These are phyloP conservation scores for Cladobotryum protrusum DNA, from an alignment of 2,329 filamentous ascomycete genomes.

Conservation along the genomic window DNA sequence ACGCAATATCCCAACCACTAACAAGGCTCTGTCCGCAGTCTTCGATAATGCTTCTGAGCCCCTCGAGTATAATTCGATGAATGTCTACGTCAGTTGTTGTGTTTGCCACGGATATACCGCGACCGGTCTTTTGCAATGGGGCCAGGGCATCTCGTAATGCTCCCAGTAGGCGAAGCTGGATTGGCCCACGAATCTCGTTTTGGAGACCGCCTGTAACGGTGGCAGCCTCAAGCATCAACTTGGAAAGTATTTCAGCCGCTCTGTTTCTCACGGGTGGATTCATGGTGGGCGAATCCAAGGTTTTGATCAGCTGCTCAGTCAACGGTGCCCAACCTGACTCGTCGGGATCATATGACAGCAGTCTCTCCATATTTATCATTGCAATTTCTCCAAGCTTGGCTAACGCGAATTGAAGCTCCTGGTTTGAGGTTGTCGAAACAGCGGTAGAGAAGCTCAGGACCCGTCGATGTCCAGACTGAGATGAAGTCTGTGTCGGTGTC, in stretches of 20 bases:
- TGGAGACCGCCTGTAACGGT: slow-evolving; percentile 48
- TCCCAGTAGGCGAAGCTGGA: slow-evolving; percentile 67
- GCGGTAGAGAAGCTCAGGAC: slow-evolving; percentile 43
- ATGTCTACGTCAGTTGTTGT: slow-evolving; percentile 68
- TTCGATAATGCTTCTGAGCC: slow-evolving; percentile 75
- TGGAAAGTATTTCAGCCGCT: slow-evolving; percentile 59
- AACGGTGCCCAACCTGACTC: slow-evolving; percentile 73
- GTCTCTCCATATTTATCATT: slow-evolving; percentile 66
- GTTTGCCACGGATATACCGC: slow-evolving; percentile 48
- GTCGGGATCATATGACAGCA: slow-evolving; percentile 60
- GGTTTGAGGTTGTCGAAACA: slow-evolving; percentile 43
- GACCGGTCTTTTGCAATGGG: slow-evolving; percentile 46
- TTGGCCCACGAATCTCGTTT: slow-evolving; percentile 45
- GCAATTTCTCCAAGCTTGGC: slow-evolving; percentile 69
- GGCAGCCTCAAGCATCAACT: slow-evolving; percentile 51
- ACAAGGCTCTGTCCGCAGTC: slow-evolving; percentile 79
- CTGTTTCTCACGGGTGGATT: slow-evolving; percentile 49
- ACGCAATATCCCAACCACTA: slow-evolving; percentile 78
- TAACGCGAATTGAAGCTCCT: slow-evolving; percentile 61
- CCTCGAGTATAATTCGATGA: slow-evolving; percentile 72
- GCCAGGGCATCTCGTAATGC: slow-evolving; percentile 56
- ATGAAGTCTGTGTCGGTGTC: slow-evolving; percentile 26
- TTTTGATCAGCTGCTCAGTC: slow-evolving; percentile 46
- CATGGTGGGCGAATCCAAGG: slow-evolving; percentile 41
- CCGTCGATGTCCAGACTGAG: slow-evolving; percentile 37